These are phyloP conservation scores for Panellus pusillus DNA, from an alignment of 768 basidiomycete species.

Conservation along the genomic window DNA sequence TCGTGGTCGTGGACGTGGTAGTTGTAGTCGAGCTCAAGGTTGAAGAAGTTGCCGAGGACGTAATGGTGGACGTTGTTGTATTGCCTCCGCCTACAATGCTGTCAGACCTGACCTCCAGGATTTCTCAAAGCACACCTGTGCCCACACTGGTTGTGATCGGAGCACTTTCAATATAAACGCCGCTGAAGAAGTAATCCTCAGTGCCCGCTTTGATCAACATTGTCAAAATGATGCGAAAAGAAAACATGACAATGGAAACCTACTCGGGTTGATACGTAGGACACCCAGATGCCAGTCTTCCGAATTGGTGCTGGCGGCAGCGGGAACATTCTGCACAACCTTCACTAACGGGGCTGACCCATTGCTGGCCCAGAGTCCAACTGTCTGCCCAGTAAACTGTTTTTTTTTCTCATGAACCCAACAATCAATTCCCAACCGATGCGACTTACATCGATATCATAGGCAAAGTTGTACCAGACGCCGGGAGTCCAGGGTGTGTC, in stretches of 20 bases:
- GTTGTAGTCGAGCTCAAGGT: no score
- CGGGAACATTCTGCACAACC: constrained; percentile 47
- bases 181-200: constrained; percentile 62
- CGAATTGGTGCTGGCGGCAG: constrained; percentile 57
- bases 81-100: constrained; percentile 16
- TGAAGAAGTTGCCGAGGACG: constrained; percentile 27
- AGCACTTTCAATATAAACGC: constrained; percentile 60
- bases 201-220: constrained; percentile 28
- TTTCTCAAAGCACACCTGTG: constrained; percentile 16
- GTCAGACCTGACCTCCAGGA: constrained; percentile 9
- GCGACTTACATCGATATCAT: constrained; percentile 55
- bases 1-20: constrained; percentile 26
- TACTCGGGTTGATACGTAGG: constrained; percentile 48
- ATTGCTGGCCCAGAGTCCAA: constrained; percentile 60
- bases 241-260: no score
- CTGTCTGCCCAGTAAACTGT: constrained; percentile 52
- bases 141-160: constrained; percentile 55
- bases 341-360: constrained; percentile 47
- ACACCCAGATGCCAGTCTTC: constrained; percentile 64
- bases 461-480: constrained; percentile 67
- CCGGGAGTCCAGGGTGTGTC: constrained; percentile 49
- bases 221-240: no score
- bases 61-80: constrained; percentile 24
- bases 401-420: not conserved
- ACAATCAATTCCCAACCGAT: not conserved